Base-by-base conservation (phyloP, 148 eudicot genomes). In the Silene uniflora region DNA sequence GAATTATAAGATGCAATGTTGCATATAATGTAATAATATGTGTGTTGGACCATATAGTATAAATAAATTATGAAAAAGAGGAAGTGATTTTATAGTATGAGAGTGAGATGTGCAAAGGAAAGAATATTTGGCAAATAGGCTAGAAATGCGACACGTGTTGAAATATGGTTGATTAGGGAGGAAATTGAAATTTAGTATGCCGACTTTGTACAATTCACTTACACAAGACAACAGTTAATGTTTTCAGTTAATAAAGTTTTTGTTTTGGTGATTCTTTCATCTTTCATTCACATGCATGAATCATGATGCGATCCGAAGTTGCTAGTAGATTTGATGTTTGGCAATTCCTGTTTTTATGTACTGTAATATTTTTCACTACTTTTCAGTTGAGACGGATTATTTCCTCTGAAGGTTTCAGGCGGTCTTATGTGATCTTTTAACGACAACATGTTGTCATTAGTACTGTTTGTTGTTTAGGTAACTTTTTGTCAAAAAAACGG, bases 101-200 rank as follows among this genome's bases (percentile, higher is more conserved):
- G 64, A 71, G 44, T 60, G 49, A 42, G 60, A 56, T 54, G 60
- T 62, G 6, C 17, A 61, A 47, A 27, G 39, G 1, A 6, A 18
- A 25, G 56, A 24, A n/a, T 52, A 18, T 63, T 54, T 3, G 1
- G 75, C 27, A 19, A 46, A 8, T 75, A 52, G 67, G 65, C 56
- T 63, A 71, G 12, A 71, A 68, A n/a, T 59, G 80, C 22, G 65
- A 82, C 90, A 85, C 82, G 84, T 84, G 93, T 81, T 72, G 29
- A 17, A 32, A 61, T 81, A 9, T 63, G 55, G 80, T 85, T 85
- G 89, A 83, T 76, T 52, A 52, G 56, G 17, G 56, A 13, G 17
- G 1, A 52, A 52, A 52, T 0, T 52, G 56, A 3, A 16, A 52
- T 13, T 13, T 16, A 52, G 56, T 52, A 16, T 52, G 56, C 56